Base-by-base conservation (phyloP, 371 early-diverging fungal species). In the Mortierella sp. region DNA sequence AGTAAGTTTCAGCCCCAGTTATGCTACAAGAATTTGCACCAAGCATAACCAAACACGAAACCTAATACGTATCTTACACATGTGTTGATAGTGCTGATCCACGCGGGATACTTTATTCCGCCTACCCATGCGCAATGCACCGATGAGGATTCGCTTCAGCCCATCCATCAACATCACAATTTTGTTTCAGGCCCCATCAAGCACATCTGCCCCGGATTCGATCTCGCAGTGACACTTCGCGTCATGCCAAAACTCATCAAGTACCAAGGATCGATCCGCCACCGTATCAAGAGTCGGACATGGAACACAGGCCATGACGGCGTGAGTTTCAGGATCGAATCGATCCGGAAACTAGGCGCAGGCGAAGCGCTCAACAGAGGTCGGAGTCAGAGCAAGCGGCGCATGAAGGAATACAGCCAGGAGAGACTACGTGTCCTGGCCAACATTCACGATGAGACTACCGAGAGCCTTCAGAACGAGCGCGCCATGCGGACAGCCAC, bases 221-320 rank as follows among this genome's bases (percentile, higher is more conserved):
- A 96, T 77, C 74, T 97, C 24, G 87, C 90, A 44, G 94, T 96
- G 21, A 95, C 93, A 0, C 81, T 97, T n/a, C 92, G 95, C 5
- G 92, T 96, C 7, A 79, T 96, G 26, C 96, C 97, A 1, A 92
- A 91, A 45, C 88, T 97, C n/a, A 88, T 88, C 42, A 81, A 88
- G 28, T 97, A 97, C 84, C 91, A 93, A 48, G 93, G 94, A 13
- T 93, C 92, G 0, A 86, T 92, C 34, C 92, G 94, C 50, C 80
- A 95, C 76, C 90, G 91, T n/a, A 81, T 95, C 21, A 90, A 91
- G 74, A 93, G 94, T 72, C 89, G 96, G 31, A 92, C 92, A 3
- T 97, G 96, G 96, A 28, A 76, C 87, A 82, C 80, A 1, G 85
- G 91, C 42, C 97, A 97, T 88, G 95, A 95, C 80, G 97, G 97